Percentiles rank a stretch among this genome's conserved stretches.
Conservation (phyloP, 1,284 basidiomycete genomes). For the Chondrostereum purpureum region DNA sequence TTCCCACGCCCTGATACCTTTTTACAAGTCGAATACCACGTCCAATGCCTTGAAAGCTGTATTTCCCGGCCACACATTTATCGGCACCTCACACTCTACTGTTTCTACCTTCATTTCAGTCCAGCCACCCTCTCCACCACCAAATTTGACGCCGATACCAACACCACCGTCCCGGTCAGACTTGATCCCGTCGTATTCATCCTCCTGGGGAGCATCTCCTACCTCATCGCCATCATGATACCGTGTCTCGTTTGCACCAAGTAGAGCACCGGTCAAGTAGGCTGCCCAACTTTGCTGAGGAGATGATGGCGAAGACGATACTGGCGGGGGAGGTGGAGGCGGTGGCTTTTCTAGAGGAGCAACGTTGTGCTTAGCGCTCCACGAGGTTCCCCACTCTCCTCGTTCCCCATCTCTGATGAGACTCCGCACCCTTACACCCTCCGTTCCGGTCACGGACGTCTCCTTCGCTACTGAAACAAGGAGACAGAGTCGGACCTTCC, state of each 20-base stretch:
- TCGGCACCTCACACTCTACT: conserved; percentile 89
- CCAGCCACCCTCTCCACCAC: conserved; percentile 60
- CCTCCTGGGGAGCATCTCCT: conserved; percentile 17
- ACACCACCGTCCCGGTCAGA: conserved; percentile 37
- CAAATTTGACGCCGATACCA: conserved; percentile 45
- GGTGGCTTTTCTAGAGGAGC: conserved; percentile 52
- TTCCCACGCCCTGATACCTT: no score
- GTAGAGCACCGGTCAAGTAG: conserved; percentile 46
- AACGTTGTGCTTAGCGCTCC: conserved; percentile 49
- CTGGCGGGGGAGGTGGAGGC: conserved; percentile 11
- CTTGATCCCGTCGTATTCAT: conserved; percentile 40
- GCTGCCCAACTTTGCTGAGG: conserved; percentile 40
- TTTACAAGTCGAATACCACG: conserved; percentile 68
- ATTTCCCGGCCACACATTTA: conserved; percentile 82
- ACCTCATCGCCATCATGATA: conserved; percentile 48
- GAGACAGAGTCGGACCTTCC: conserved; percentile 79
- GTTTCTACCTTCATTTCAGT: conserved; percentile 62
- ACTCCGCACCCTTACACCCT: conserved; percentile 48
- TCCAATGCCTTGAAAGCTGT: conserved; percentile 81
- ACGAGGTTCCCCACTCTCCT: conserved; percentile 67
- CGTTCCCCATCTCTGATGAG: conserved; percentile 48
- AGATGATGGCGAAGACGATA: conserved; percentile 3
- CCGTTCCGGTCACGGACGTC: conserved; percentile 33
- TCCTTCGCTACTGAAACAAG: conserved; percentile 64
- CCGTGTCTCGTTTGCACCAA: conserved; percentile 39